A percentile compares a stretch with the other conserved stretches of the same genome.
Conservation (phyloP, 2,329 filamentous ascomycete species). For the Diaporthe sp. region DNA sequence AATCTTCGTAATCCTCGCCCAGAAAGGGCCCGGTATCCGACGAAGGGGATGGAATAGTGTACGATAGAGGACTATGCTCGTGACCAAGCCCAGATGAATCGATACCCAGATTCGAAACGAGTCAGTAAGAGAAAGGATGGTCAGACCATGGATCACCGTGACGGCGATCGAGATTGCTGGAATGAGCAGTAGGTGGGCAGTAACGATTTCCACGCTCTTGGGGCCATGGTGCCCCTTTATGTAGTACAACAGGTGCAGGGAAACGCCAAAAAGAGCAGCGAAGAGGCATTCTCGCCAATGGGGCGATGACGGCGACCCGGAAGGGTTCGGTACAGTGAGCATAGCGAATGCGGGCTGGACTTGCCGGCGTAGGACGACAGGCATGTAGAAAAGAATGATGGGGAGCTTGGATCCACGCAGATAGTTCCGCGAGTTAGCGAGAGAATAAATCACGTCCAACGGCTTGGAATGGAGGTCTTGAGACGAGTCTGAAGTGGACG, state of each 20-base stretch:
- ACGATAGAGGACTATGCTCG: background rate
- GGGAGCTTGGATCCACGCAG: background rate
- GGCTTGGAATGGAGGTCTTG: background rate
- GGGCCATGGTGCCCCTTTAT: background rate
- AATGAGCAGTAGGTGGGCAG: background rate
- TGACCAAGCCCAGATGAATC: background rate
- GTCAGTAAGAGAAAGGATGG: background rate
- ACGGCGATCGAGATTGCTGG: background rate
- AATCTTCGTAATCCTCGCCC: constrained; percentile 1
- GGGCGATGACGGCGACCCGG: no score
- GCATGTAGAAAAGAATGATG: no score
- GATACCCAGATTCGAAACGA: background rate
- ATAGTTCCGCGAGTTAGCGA: background rate
- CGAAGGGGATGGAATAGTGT: background rate
- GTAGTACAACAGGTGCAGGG: background rate
- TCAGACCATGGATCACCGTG: background rate
- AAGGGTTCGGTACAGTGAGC: background rate
- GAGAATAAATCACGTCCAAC: background rate
- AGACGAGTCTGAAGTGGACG: background rate
- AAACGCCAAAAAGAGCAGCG: background rate
- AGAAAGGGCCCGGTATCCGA: background rate
- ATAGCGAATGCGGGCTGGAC: background rate
- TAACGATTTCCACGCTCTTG: background rate
- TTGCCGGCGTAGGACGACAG: background rate
- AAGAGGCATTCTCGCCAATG: background rate